Evolutionary conservation across 495 filamentous ascomycete species (phyloP), one percentile per base, ranked within the genome.

Genomic region (Hapsidospora chrysogenum): DNA sequence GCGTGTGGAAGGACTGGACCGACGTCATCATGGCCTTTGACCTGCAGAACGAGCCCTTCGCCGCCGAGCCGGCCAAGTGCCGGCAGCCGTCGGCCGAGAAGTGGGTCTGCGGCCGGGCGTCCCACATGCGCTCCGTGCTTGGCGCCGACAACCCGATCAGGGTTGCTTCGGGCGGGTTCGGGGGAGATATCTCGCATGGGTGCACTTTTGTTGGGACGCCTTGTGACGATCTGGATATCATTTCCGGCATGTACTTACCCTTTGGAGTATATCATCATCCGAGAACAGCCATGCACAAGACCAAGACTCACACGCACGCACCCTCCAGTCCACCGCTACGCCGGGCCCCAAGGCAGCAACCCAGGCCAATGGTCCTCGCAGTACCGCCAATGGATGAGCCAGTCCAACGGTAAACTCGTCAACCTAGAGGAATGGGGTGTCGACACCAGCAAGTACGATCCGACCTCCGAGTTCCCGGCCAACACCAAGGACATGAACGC

Each of bases 1-100:
- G 54, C 21, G 36, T 41, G 14, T 58, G 54, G 53, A 51, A 46
- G 22, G 39, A 55, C 15, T 46, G 49, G 38, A 38, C 33, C 28
- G 51, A 58, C 28, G 57, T 45, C 9, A 60, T 60, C 29, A 39
- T 60, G 26, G 56, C 54, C 2, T 58, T 60, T 30, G 53, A 60
- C 34, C 33, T 60, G 1, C 45, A 60, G 41, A 60, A 60, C 37
- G 54, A 60, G 44, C 56, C 54, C 16, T 47, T 60, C 41, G 41
- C 47, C 10, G 29, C 43, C 5, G 33, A 43, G 25, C 7, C 33
- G 19, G 44, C 39, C 2, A 37, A 46, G 2, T 40, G 48, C 18
- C 29, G 33, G 11, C 42, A 38, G 29, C 46, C 49, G 38, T 51
- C 53, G 39, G 41, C 39, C 17, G 39, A 38, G 17, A 42, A 44